A percentile compares a stretch with the other conserved stretches of the same genome.
These are phyloP conservation scores for Saccharomycopsis javanensis DNA, from an alignment of 805 yeast genomes.

Conservation along the genomic window DNA sequence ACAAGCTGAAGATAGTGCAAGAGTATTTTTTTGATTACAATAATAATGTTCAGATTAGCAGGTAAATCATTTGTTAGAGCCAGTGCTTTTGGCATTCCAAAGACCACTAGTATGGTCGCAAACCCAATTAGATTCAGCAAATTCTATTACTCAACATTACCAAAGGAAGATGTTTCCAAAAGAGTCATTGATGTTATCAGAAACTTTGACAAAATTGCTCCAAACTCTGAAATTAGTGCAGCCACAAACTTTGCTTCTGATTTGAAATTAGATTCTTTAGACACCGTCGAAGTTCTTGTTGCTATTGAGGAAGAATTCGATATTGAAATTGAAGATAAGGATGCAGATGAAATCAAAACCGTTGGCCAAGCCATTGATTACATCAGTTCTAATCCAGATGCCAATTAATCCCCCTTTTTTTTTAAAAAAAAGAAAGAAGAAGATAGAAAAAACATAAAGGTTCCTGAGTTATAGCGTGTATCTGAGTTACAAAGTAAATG, in stretches of 20 bases:
- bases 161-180: constrained; percentile 22
- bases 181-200: constrained; percentile 56
- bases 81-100: constrained; percentile 4
- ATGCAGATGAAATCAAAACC: constrained; percentile 79
- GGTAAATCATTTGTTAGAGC: constrained; percentile 7
- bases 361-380: constrained; percentile 79
- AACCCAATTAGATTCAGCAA: constrained; percentile 2
- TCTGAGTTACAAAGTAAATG: no score
- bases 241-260: constrained; percentile 53
- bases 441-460: no score
- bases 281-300: constrained; percentile 62
- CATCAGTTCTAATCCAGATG: constrained; percentile 49
- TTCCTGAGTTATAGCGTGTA: no score
- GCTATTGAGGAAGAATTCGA: constrained; percentile 63
- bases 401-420: constrained; percentile 22
- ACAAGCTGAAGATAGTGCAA: no score
- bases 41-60: constrained; percentile 16
- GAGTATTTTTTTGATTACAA: no score
- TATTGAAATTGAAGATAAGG: constrained; percentile 65
- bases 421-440: no score
- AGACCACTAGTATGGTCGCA: background rate
- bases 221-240: constrained; percentile 22
- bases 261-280: constrained; percentile 62
- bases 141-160: constrained; percentile 11
- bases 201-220: constrained; percentile 45